Base-by-base conservation (phyloP, 176 grass and related monocot genomes). In the Zoysia pacifica region DNA sequence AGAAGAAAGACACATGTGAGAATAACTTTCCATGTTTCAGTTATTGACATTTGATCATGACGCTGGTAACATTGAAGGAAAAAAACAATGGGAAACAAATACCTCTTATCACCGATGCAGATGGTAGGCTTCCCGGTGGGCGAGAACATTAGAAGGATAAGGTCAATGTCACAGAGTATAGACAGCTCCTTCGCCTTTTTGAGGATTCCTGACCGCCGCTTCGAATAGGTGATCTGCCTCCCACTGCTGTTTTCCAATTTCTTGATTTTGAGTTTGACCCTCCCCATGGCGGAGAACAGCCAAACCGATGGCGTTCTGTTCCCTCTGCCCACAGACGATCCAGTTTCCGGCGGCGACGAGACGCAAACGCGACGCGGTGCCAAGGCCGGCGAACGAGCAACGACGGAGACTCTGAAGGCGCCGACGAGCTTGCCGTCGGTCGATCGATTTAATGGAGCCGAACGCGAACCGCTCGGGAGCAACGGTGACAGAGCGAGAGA, bases 231-330 rank as follows among this genome's bases (percentile, higher is more conserved):
- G 19, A 94, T 84, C 4, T 91, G 86, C 45, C 86, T 68, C 10
- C 89, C 89, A 36, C 69, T 81, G 39, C 0, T 76, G 51, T 91
- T 91, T 67, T 94, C 92, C 86, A 94, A 50, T 56, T 86, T 91
- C 73, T 94, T 94, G 66, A 94, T 94, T 59, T 94, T 94, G 15
- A 94, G 71, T 61, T 94, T 94, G 13, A 94, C 92, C 83, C 92
- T 94, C 74, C 92, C 92, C 92, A 94, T 94, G 0, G 18, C 37
- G 3, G 35, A 72, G 66, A 51, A 10, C 46, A 11, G 64, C 63
- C 12, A 44, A 18, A 10, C 58, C 3, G 11, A 61, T 20, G 55
- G 18, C 6, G 9, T 35, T 35, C 59, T 36, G 59, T 62, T 36
- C 18, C 15, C 44, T 45, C 2, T 6, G 4, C 0, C 54, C 9